Conservation (phyloP, 2,329 filamentous ascomycete species). For the Trichothecium sympodiale region DNA sequence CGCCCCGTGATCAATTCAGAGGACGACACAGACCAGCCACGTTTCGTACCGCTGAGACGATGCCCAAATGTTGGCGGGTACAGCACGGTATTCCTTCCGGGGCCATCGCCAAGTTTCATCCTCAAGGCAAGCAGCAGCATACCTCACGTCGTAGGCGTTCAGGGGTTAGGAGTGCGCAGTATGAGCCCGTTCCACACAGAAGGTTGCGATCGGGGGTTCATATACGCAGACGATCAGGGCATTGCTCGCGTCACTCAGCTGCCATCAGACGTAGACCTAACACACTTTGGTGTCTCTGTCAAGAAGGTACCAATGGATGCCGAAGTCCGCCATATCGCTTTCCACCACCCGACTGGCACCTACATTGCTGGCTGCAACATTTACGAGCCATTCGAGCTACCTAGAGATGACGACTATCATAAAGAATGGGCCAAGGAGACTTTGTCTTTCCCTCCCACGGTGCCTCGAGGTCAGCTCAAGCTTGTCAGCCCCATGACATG, state of each 20-base stretch:
- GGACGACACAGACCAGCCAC: conserved; percentile 33
- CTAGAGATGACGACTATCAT: conserved; percentile 77
- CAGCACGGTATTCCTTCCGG: conserved; percentile 72
- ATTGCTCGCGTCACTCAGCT: conserved; percentile 64
- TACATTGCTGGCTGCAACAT: conserved; percentile 68
- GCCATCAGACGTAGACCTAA: conserved; percentile 53
- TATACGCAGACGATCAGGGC: conserved; percentile 66
- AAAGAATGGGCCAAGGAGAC: conserved; percentile 70
- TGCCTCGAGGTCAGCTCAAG: conserved; percentile 63
- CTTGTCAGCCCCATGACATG: conserved; percentile 69
- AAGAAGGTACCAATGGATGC: conserved; percentile 59
- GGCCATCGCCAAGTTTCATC: conserved; percentile 69
- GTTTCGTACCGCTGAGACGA: conserved; percentile 42
- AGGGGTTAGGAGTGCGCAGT: conserved; percentile 55
- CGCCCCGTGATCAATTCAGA: conserved; percentile 32
- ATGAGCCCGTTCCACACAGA: conserved; percentile 69
- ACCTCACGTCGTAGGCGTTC: conserved; percentile 64
- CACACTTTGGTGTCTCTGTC: conserved; percentile 66
- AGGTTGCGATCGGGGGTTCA: conserved; percentile 70
- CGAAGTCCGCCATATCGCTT: conserved; percentile 63
- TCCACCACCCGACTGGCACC: conserved; percentile 61
- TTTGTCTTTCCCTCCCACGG: conserved; percentile 49
- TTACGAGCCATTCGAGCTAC: conserved; percentile 64
- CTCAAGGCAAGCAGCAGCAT: conserved; percentile 69
- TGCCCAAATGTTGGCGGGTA: conserved; percentile 64